phyloP scores from a whole-genome alignment of 108 stramenopile species.

The Fragilaria radians region DNA sequence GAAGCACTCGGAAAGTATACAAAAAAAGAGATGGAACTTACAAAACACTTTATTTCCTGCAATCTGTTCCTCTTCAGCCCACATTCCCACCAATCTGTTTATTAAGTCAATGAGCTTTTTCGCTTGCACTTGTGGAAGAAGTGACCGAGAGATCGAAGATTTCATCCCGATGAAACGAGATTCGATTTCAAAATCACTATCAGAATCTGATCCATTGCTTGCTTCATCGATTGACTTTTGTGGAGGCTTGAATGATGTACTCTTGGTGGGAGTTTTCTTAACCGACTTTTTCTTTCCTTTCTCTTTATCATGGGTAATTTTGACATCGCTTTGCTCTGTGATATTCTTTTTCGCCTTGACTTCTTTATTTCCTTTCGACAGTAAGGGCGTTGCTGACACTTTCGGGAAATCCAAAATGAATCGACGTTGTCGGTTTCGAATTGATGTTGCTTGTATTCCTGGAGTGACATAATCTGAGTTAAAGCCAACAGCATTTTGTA shows the following conservation, averaged over 20 bases:
- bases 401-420: slow-evolving; percentile 69
- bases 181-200: neutral
- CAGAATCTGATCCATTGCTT: neutral
- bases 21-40: slow-evolving; percentile 28
- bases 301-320: slow-evolving; percentile 15
- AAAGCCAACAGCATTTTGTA: slow-evolving; percentile 49
- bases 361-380: slow-evolving; percentile 6
- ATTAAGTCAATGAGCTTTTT: slow-evolving; percentile 41
- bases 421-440: slow-evolving; percentile 33
- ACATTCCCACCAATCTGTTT: slow-evolving; percentile 58
- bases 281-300: slow-evolving; percentile 16
- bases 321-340: slow-evolving; percentile 1
- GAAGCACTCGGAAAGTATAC: neutral
- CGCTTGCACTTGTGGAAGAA: slow-evolving; percentile 51
- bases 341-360: slow-evolving; percentile 9
- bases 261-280: slow-evolving; percentile 16
- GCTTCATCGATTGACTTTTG: neutral
- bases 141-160: slow-evolving; percentile 9
- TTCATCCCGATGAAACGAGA: slow-evolving; percentile 9
- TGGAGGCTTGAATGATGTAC: neutral
- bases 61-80: slow-evolving; percentile 82
- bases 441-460: slow-evolving; percentile 41
- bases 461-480: slow-evolving; percentile 59
- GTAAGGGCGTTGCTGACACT: no score
- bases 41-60: slow-evolving; percentile 68